Evolutionary conservation across 192 early-diverging fungal species (phyloP).

Genomic region (Coemansia sp.): DNA sequence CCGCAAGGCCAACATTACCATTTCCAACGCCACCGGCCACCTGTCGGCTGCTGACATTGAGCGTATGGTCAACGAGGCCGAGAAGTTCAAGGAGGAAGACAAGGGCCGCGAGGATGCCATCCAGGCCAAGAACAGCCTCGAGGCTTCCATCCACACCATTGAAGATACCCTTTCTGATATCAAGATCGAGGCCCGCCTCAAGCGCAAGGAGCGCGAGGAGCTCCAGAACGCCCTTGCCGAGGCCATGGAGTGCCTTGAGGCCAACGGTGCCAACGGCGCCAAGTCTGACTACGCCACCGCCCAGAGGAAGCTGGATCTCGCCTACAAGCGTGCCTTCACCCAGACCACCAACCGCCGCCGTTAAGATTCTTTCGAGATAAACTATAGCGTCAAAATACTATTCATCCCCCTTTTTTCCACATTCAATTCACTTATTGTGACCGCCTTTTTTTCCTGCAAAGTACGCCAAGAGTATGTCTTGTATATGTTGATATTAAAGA

Average conservation of each 20-base stretch:
- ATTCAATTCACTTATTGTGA: background rate
- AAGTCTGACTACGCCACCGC: constrained; percentile 63
- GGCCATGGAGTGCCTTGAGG: constrained; percentile 72
- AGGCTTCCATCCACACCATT: constrained; percentile 72
- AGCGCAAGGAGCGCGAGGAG: constrained; percentile 66
- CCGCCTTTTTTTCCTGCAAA: background rate
- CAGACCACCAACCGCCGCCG: constrained; percentile 35
- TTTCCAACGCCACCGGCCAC: constrained; percentile 91
- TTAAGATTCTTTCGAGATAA: constrained; percentile 15
- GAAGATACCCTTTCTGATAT: constrained; percentile 67
- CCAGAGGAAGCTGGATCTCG: constrained; percentile 71
- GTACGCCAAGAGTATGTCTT: background rate
- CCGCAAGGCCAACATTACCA: constrained; percentile 88
- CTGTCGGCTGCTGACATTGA: constrained; percentile 89
- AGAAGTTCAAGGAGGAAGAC: constrained; percentile 81
- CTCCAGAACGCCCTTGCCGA: constrained; percentile 74
- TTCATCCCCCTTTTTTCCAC: background rate
- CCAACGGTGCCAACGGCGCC: constrained; percentile 57
- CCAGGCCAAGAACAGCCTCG: constrained; percentile 80
- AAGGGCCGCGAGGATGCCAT: constrained; percentile 69
- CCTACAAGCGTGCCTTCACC: constrained; percentile 64
- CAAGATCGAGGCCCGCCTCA: constrained; percentile 69
- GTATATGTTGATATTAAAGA: constrained; percentile 3
- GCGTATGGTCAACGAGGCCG: constrained; percentile 89
- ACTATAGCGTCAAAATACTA: background rate